Conservation (phyloP, 1,284 basidiomycete species). For the Cutaneotrichosporon cavernicola region DNA sequence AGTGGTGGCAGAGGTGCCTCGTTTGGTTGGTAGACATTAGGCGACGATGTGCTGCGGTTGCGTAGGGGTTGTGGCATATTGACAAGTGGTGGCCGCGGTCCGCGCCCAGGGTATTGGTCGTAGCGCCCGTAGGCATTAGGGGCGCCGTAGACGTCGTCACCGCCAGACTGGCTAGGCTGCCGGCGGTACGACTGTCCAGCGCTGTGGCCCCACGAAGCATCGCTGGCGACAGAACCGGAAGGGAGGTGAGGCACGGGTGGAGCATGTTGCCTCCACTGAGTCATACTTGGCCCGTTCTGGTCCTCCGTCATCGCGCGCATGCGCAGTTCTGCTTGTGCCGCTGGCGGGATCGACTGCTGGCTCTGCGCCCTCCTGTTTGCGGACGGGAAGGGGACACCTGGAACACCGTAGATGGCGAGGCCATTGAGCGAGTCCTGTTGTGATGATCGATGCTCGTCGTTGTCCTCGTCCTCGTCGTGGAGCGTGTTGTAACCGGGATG, state of each 20-base stretch:
- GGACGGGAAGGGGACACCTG: constrained; percentile 54
- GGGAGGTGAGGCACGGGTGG: constrained; percentile 58
- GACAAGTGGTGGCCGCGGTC: constrained; percentile 29
- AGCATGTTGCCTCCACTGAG: constrained; percentile 64
- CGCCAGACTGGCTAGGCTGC: constrained; percentile 12
- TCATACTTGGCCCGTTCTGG: constrained; percentile 63
- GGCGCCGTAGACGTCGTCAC: constrained; percentile 19
- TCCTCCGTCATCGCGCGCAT: constrained; percentile 71
- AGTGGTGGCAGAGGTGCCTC: constrained; percentile 30
- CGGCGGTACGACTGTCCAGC: constrained; percentile 9
- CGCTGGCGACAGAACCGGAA: constrained; percentile 36
- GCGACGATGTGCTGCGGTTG: constrained; percentile 54
- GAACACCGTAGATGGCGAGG: constrained; percentile 57
- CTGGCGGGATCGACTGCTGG: constrained; percentile 60
- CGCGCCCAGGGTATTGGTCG: constrained; percentile 31
- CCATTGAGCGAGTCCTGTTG: constrained; percentile 47
- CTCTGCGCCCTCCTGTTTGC: constrained; percentile 57
- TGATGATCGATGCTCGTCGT: constrained; percentile 28
- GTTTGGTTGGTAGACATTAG: constrained; percentile 54
- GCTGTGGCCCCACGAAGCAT: constrained; percentile 33
- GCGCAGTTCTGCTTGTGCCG: constrained; percentile 57
- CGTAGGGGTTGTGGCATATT: constrained; percentile 36
- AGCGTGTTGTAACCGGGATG: constrained; percentile 4
- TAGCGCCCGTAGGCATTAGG: constrained; percentile 26
- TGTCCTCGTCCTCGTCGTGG: constrained; percentile 30